Evolutionary conservation across 148 eudicot genomes (phyloP).

Genomic region (Heliamphora exappendiculata): DNA sequence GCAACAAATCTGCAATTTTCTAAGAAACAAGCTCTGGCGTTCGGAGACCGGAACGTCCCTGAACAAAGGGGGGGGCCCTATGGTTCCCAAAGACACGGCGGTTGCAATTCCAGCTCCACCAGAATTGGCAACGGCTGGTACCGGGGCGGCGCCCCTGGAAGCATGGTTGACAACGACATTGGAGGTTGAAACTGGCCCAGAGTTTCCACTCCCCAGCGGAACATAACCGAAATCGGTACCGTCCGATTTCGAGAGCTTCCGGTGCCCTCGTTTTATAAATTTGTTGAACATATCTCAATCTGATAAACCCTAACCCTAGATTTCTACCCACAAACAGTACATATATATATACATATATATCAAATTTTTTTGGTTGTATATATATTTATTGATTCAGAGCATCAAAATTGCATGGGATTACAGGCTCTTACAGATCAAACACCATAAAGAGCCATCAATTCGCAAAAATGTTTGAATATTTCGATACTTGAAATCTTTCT

Average conservation of each 20-base stretch:
- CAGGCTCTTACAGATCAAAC: background rate
- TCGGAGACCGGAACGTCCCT: constrained; percentile 45
- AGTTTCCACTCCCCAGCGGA: constrained; percentile 28
- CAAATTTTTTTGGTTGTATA: no score
- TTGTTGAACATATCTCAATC: constrained; percentile 37
- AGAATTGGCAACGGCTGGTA: background rate
- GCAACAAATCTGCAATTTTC: constrained; percentile 51
- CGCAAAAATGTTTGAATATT: background rate
- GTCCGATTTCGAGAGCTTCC: constrained; percentile 43
- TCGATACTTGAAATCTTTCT: background rate
- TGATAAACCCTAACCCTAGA: constrained; percentile 20
- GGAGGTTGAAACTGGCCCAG: constrained; percentile 33
- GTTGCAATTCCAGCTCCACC: constrained; percentile 13
- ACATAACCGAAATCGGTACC: constrained; percentile 17
- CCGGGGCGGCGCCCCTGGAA: constrained; percentile 29
- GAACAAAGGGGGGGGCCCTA: constrained; percentile 42
- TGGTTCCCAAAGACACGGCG: constrained; percentile 21
- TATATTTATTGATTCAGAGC: constrained; percentile 1
- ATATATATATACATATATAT: no score
- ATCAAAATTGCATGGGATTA: background rate
- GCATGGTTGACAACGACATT: constrained; percentile 60
- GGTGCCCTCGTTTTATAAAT: constrained; percentile 46
- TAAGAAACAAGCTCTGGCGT: constrained; percentile 39
- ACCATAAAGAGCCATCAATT: background rate
- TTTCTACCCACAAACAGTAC: background rate